These are phyloP conservation scores for Carallia brachiata DNA, from an alignment of 345 rosid genomes.

Conservation along the genomic window DNA sequence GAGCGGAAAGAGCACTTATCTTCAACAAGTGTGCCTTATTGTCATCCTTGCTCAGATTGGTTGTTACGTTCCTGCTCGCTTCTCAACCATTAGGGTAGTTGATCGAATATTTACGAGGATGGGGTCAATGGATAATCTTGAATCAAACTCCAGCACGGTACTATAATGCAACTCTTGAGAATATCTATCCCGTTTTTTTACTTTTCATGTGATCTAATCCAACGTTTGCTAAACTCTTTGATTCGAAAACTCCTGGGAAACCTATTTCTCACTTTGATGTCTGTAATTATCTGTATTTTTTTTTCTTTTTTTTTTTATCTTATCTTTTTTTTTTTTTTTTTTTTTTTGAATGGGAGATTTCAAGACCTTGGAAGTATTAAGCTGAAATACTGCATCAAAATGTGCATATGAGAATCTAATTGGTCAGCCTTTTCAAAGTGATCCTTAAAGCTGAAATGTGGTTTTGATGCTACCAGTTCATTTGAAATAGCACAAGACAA, in stretches of 20 bases:
- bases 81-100: slow-evolving; percentile 71
- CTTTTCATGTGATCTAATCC: neutral
- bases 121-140: slow-evolving; percentile 85
- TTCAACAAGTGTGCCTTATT: slow-evolving; percentile 89
- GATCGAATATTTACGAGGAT: slow-evolving; percentile 96
- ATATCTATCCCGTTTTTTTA: neutral
- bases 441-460: neutral
- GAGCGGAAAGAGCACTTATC: slow-evolving; percentile 99
- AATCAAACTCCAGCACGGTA: slow-evolving; percentile 97
- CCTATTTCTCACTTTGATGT: too few species aligned
- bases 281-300: too few species aligned
- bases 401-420: too few species aligned
- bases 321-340: too few species aligned
- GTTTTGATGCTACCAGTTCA: neutral
- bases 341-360: too few species aligned
- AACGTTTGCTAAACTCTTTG: neutral
- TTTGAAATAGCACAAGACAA: neutral
- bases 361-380: too few species aligned
- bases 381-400: too few species aligned
- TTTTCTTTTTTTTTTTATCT: too few species aligned
- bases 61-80: slow-evolving; percentile 90
- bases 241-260: too few species aligned
- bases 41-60: slow-evolving; percentile 96
- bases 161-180: neutral
- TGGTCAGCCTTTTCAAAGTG: too few species aligned